Base-by-base conservation (phyloP, 75 land plant species). In the Cryptomeria japonica region DNA sequence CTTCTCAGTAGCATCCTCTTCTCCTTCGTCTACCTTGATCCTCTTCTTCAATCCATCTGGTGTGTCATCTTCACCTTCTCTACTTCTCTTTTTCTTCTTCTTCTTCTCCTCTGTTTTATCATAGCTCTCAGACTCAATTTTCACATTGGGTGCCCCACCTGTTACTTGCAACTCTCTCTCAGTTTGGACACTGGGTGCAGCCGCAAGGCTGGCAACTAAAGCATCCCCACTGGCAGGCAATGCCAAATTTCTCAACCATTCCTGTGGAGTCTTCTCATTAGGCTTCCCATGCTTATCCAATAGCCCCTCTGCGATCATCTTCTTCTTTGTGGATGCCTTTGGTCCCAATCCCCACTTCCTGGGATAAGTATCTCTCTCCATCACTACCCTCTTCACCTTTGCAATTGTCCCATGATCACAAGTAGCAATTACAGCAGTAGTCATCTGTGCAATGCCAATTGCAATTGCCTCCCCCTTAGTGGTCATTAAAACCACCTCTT, bases 381-480 rank as follows among this genome's bases (percentile, higher is more conserved):
- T 97, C 77, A 97, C 98, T 37, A 97, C 99, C 91, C 99, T 93
- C 93, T 97, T 97, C 86, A 97, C 95, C 89, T 90, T 95, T 8
- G 99, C 98, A 38, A 97, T 98, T 0, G 93, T 93, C 31, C 99
- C 99, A 88, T 97, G 99, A 89, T 97, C 98, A 56, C 99, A 97
- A 18, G 99, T 97, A 0, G 98, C 99, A 97, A 97, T 97, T 72
- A 93, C 97, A 2, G 99, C 94, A 15, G 99, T 97, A 1, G 97
- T 96, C 99, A 97, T 97, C 91, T 97, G 96, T 10, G 98, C 98
- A 73, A 97, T 92, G 5, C 97, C 99, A 42, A 97, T 70, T 5
- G 99, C 99, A 88, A 97, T 96, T 8, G 98, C 99, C 88, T 97
- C 99, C 0, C 99, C 99, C 78, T 97, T 97, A 14, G 99, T 97